A percentile compares a stretch with the other conserved stretches of the same genome.
Evolutionary conservation across 2,329 filamentous ascomycete species (phyloP).

Genomic region (Aspergillus tamarii): DNA sequence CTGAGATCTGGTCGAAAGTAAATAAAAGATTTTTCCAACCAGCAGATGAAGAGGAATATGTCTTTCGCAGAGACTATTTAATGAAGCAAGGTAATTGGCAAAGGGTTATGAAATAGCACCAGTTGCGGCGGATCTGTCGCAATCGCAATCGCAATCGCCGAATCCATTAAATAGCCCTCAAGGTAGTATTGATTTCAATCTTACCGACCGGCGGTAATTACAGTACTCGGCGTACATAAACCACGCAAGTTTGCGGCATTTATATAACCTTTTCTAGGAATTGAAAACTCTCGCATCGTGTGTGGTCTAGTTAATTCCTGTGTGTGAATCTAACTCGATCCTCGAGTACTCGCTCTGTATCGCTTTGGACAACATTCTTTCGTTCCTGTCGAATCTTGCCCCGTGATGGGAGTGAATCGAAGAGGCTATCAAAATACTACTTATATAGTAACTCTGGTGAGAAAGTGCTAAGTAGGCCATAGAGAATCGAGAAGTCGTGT

Average conservation of each 20-base stretch:
- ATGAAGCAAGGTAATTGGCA: not conserved
- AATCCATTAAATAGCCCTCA: not conserved
- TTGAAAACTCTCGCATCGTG: too few species aligned
- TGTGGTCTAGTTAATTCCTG: too few species aligned
- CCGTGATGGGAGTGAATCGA: not conserved
- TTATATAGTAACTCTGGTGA: not conserved
- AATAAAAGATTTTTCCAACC: not conserved
- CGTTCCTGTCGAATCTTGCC: not conserved
- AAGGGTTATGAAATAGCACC: not conserved
- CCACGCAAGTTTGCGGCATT: not conserved
- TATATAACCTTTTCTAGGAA: not conserved
- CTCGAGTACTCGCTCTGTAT: not conserved
- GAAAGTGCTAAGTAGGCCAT: not conserved
- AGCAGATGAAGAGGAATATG: not conserved
- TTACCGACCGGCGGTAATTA: not conserved
- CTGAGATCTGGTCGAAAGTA: not conserved
- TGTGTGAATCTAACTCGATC: not conserved
- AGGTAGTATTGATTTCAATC: not conserved
- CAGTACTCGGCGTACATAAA: not conserved
- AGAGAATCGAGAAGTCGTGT: too few species aligned
- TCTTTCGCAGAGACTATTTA: not conserved
- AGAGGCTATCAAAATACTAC: not conserved
- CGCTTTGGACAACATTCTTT: not conserved
- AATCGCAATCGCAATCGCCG: conserved; percentile 14
- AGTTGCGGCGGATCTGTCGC: conserved; percentile 26